Evolutionary conservation across 768 basidiomycete genomes (phyloP).

Genomic region (Lactifluus rugatus): DNA sequence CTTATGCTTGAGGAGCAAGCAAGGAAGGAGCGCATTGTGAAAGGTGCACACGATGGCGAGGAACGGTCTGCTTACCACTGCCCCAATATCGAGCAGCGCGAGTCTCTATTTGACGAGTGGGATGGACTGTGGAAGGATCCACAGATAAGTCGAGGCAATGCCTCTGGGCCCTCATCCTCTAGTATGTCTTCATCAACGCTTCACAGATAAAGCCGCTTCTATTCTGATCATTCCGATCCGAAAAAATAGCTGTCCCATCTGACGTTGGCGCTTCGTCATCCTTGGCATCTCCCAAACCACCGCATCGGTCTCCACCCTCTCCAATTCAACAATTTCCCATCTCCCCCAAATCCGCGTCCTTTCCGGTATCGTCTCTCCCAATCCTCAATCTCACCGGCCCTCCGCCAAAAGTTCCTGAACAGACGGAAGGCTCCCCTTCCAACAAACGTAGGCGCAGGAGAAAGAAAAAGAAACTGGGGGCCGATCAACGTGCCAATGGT

Average conservation of each 20-base stretch:
- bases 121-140: not conserved
- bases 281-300: not conserved
- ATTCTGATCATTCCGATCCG: not conserved
- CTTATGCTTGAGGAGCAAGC: not conserved
- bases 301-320: not conserved
- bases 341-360: not conserved
- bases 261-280: not conserved
- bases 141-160: not conserved
- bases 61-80: not conserved
- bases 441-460: constrained; percentile 11
- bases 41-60: constrained; percentile 16
- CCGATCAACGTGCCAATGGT: not conserved
- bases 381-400: constrained; percentile 15
- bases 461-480: constrained; percentile 13
- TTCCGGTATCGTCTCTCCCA: not conserved
- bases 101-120: not conserved
- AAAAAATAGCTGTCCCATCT: not conserved
- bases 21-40: not conserved
- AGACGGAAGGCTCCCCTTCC: not conserved
- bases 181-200: not conserved
- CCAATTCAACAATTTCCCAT: not conserved
- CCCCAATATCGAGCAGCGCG: not conserved
- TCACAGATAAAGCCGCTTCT: not conserved
- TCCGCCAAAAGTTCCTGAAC: not conserved
- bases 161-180: not conserved